Base-by-base conservation (phyloP, 371 early-diverging fungal species). In the Lichtheimia corymbifera region DNA sequence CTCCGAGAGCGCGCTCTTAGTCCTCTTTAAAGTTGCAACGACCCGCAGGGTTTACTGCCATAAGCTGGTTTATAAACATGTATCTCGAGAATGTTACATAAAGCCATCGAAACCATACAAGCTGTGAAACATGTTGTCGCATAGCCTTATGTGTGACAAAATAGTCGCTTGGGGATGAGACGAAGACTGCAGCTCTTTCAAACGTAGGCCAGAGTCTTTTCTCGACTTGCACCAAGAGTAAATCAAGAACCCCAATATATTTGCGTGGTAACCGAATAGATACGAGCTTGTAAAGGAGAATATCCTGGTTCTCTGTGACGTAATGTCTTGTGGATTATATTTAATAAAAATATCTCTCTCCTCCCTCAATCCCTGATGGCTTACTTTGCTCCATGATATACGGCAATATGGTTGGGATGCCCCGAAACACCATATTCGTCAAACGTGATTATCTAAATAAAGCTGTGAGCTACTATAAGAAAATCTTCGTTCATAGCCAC, bases 61-160 rank as follows among this genome's bases (percentile, higher is more conserved):
- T 53, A 53, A 88, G 55, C 56, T 79, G 83, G 58, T 97, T 98
- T 58, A 95, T 81, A 62, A 84, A 77, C 97, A 97, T 97, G 79
- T 95, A 99, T 58, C 95, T 83, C n/a, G 97, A 95, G 66, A 95
- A 93, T 13, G 90, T 68, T 49, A 98, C 83, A 76, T 96, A 99
- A 22, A 98, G 70, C 76, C 91, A 89, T 28, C 99, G 80, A 80
- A 96, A 99, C 99, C 99, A 98, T 14, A 94, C 90, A 67, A 98
- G 70, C 77, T 99, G 99, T 51, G 85, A 87, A 53, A 68, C 73
- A 68, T 98, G 99, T 67, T 84, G 77, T 40, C 82, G 72, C 99
- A 99, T 99, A 9, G 97, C 96, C 53, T 73, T 75, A 54, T 83
- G 72, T 2, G 80, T 79, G 35, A 60, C 53, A 22, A 79, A 53